A percentile compares a stretch with the other conserved stretches of the same genome.
These are phyloP conservation scores for Capronia americana DNA, from an alignment of 2,329 filamentous ascomycete genomes.

Conservation along the genomic window DNA sequence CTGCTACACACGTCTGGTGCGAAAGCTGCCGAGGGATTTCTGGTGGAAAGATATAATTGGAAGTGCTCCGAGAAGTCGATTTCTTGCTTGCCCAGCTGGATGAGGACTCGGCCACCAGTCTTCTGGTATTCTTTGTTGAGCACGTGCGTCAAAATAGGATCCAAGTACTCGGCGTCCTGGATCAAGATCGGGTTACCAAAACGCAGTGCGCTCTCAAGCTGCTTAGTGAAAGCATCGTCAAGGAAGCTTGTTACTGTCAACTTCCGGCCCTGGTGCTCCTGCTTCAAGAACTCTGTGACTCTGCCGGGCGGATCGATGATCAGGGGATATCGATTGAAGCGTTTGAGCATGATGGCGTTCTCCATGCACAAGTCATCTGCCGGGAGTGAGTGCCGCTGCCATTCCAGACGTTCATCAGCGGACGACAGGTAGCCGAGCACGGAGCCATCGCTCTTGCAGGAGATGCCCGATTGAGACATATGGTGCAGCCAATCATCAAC, in stretches of 20 bases:
- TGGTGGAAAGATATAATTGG: slow-evolving; percentile 91
- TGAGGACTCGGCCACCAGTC: slow-evolving; percentile 95
- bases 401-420: slow-evolving; percentile 89
- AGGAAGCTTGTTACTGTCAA: slow-evolving; percentile 97
- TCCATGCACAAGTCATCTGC: slow-evolving; percentile 98
- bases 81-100: slow-evolving; percentile 97
- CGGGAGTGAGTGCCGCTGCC: slow-evolving; percentile 92
- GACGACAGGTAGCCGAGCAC: slow-evolving; percentile 96
- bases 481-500: slow-evolving; percentile 97
- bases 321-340: slow-evolving; percentile 97
- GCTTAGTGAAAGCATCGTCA: slow-evolving; percentile 97
- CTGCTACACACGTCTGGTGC: slow-evolving; percentile 96
- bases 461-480: slow-evolving; percentile 88
- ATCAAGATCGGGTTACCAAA: slow-evolving; percentile 99
- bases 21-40: slow-evolving; percentile 94
- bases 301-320: slow-evolving; percentile 98
- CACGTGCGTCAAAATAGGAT: slow-evolving; percentile 96
- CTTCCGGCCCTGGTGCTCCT: slow-evolving; percentile 89
- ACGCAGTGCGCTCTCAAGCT: slow-evolving; percentile 92
- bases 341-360: slow-evolving; percentile 95
- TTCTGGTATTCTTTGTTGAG: slow-evolving; percentile 99
- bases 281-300: slow-evolving; percentile 92
- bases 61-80: slow-evolving; percentile 99
- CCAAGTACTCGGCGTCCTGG: slow-evolving; percentile 95
- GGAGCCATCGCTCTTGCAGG: slow-evolving; percentile 91